These are phyloP conservation scores for Cystofilobasidium bisporidii DNA, from an alignment of 768 basidiomycete species.

Conservation along the genomic window DNA sequence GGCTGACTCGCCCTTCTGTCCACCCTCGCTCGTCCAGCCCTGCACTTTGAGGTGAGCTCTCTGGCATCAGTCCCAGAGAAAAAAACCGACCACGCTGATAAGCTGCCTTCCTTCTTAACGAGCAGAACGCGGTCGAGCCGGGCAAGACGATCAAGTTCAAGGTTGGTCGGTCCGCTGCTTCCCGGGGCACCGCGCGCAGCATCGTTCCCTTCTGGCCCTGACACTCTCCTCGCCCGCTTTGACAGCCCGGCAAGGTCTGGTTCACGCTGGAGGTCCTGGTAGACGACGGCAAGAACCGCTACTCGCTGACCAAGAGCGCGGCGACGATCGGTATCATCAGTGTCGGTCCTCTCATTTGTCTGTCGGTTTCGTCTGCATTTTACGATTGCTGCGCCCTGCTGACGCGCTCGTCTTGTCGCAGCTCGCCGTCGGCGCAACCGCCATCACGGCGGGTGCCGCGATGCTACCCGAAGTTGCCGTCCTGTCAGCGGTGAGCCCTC, in stretches of 20 bases:
- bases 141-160: constrained; percentile 20
- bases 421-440: constrained; percentile 19
- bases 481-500: not conserved
- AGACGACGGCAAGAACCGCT: constrained; percentile 23
- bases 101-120: too few species aligned
- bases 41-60: constrained; percentile 19
- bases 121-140: constrained; percentile 11
- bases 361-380: too few species aligned
- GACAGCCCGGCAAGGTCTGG: constrained; percentile 24
- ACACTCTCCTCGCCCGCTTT: not conserved
- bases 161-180: not conserved
- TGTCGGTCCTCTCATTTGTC: constrained; percentile 6
- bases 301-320: constrained; percentile 16
- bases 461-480: constrained; percentile 17
- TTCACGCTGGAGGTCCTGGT: constrained; percentile 23
- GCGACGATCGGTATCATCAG: constrained; percentile 22
- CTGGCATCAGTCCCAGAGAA: too few species aligned
- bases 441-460: constrained; percentile 21
- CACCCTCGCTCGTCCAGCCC: not conserved
- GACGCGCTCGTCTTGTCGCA: not conserved
- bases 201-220: not conserved
- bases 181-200: not conserved
- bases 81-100: too few species aligned
- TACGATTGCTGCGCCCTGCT: too few species aligned
- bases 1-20: too few species aligned